Base-by-base conservation (phyloP, 1,284 basidiomycete species). In the Stereum hirsutum region DNA sequence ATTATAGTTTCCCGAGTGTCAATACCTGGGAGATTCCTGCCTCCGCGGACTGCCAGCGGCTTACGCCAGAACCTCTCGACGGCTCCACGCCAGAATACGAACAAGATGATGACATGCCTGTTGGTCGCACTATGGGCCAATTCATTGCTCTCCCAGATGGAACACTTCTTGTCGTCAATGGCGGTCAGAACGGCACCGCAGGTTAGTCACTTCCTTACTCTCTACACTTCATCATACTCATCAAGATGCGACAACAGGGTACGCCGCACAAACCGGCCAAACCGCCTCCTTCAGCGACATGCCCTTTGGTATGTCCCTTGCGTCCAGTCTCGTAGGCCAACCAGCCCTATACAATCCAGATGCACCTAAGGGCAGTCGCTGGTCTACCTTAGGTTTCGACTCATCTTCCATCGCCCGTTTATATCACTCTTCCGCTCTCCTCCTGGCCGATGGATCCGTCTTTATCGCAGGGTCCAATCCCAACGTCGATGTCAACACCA, bases 391-490 rank as follows among this genome's bases (percentile, higher is more conserved):
- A 2, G 85, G 82, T 27, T 60, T 88, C n/a, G 54, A 55, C 1
- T 65, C 73, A 0, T 78, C 83, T 4, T 70, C 61, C 15, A 81
- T 89, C 40, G 63, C 88, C 45, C 78, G 91, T 51, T 68, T 95
- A 53, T 94, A 95, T 65, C 91, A 95, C 63, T 92, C 89, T 3
- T 80, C 80, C 6, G 90, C 89, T n/a, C 70, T 95, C 15, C 76
- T 97, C 28, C 79, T 97, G 27, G 82, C 91, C 14, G 91, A 96
- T 55, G 88, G 75, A 0, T 88, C 87, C 2, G 81, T 97, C 38
- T 64, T 96, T 47, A 74, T 96, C 47, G 90, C 89, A 42, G 93
- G 94, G 10, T 92, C 89, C 20, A 97, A 96, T 65, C 93, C 93
- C 31, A 95, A 96, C 60, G 73, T 89, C 45, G 92, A 96, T 54